phyloP scores from a whole-genome alignment of 768 basidiomycete species.

The Kockovaella imperatae region DNA sequence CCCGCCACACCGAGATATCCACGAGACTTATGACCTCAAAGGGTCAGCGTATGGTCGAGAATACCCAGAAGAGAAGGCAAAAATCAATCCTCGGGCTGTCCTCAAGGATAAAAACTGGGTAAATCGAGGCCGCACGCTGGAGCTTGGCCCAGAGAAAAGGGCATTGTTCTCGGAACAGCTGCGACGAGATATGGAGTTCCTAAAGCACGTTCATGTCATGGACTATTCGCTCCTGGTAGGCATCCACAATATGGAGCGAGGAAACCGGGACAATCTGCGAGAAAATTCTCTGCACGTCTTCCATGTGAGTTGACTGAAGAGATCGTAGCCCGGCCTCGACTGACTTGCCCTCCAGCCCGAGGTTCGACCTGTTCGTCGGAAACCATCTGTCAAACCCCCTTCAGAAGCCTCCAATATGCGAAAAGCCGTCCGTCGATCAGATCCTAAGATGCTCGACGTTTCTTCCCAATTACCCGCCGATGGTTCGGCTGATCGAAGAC shows the following conservation, averaged over 20 bases:
- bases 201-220: slow-evolving; percentile 82
- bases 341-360: slow-evolving; percentile 1
- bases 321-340: not conserved
- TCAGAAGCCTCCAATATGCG: slow-evolving; percentile 77
- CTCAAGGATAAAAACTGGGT: slow-evolving; percentile 98
- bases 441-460: slow-evolving; percentile 61
- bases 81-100: slow-evolving; percentile 74
- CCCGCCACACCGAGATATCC: slow-evolving; percentile 91
- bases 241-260: slow-evolving; percentile 81
- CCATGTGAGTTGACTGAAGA: slow-evolving; percentile 54
- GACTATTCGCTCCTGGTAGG: slow-evolving; percentile 93
- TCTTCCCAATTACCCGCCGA: slow-evolving; percentile 53
- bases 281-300: slow-evolving; percentile 87
- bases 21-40: slow-evolving; percentile 96
- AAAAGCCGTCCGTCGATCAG: slow-evolving; percentile 73
- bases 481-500: slow-evolving; percentile 56
- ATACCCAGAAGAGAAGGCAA: slow-evolving; percentile 73
- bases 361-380: slow-evolving; percentile 48
- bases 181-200: slow-evolving; percentile 72
- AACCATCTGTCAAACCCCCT: slow-evolving; percentile 55
- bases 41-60: slow-evolving; percentile 83
- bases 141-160: slow-evolving; percentile 92
- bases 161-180: slow-evolving; percentile 87
- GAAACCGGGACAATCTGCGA: slow-evolving; percentile 84
- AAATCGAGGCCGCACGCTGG: slow-evolving; percentile 62